A percentile compares a stretch with the other conserved stretches of the same genome.
phyloP scores from a whole-genome alignment of 2,329 filamentous ascomycete species.

The Bipolaris victoriae region DNA sequence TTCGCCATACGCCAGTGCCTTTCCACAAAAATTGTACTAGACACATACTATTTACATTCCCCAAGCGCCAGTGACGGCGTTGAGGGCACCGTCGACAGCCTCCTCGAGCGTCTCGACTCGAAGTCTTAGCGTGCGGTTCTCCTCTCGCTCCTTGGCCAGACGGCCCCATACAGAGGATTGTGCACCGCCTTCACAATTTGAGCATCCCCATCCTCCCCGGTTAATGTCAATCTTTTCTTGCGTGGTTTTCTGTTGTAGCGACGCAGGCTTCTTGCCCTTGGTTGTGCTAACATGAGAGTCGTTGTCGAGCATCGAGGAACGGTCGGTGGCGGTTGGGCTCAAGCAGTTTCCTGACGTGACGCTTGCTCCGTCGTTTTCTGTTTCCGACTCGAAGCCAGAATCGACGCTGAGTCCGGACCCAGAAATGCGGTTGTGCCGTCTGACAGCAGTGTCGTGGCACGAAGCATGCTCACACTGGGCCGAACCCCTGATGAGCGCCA shows the following conservation, averaged over 20 bases:
- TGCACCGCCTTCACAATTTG: slow-evolving; percentile 46
- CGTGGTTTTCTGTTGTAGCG: slow-evolving; percentile 33
- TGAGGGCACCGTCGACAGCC: slow-evolving; percentile 63
- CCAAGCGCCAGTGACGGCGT: slow-evolving; percentile 54
- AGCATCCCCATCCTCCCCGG: slow-evolving; percentile 40
- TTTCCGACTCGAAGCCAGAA: slow-evolving; percentile 66
- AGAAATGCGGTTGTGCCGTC: slow-evolving; percentile 42
- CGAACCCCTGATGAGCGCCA: slow-evolving; percentile 36
- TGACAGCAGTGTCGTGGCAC: slow-evolving; percentile 24
- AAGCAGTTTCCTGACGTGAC: slow-evolving; percentile 49
- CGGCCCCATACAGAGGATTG: slow-evolving; percentile 58
- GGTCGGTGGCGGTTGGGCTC: slow-evolving; percentile 44
- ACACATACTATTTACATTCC: slow-evolving; percentile 21
- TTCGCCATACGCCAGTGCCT: slow-evolving; percentile 11
- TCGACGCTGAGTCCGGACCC: slow-evolving; percentile 54
- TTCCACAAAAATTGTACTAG: slow-evolving; percentile 10
- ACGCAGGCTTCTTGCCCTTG: slow-evolving; percentile 42
- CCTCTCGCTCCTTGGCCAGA: slow-evolving; percentile 60
- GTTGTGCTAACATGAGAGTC: slow-evolving; percentile 41
- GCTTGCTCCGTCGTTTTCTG: slow-evolving; percentile 57
- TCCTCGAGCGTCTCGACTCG: slow-evolving; percentile 61
- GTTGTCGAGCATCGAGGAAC: slow-evolving; percentile 44
- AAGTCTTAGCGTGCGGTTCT: slow-evolving; percentile 61
- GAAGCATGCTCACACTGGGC: slow-evolving; percentile 25
- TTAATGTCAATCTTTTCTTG: slow-evolving; percentile 46